Conservation (phyloP, 352 stramenopile genomes). For the Halophytophthora polymorphica region DNA sequence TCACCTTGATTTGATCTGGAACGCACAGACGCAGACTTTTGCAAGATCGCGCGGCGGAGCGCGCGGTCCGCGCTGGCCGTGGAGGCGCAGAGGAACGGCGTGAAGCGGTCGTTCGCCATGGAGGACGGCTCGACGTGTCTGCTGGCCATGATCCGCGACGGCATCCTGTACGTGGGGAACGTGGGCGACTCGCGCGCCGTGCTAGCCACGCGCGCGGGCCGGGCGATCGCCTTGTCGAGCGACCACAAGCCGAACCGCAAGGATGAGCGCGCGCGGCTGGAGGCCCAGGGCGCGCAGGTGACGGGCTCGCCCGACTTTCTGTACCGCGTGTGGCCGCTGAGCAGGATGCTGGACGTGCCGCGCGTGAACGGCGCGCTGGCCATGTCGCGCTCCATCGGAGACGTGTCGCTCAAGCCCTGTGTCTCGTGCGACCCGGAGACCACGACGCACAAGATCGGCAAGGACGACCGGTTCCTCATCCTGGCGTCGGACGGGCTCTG, state of each 20-base stretch:
- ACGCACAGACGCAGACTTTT: constrained; percentile 60
- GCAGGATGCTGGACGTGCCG: constrained; percentile 72
- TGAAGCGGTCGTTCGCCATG: constrained; percentile 44
- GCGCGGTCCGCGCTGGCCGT: constrained; percentile 30
- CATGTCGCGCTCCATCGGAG: constrained; percentile 82
- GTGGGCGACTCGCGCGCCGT: constrained; percentile 82
- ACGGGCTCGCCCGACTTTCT: constrained; percentile 65
- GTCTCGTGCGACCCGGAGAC: constrained; percentile 82
- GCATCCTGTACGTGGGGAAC: constrained; percentile 72
- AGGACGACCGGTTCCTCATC: constrained; percentile 73
- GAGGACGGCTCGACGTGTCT: constrained; percentile 81
- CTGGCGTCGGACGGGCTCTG: constrained; percentile 80
- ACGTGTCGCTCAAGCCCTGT: constrained; percentile 69
- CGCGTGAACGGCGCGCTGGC: constrained; percentile 78
- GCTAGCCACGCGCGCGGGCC: constrained; percentile 51
- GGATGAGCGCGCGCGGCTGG: constrained; percentile 65
- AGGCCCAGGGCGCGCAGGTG: constrained; percentile 65
- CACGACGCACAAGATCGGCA: constrained; percentile 49
- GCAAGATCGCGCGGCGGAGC: constrained; percentile 42
- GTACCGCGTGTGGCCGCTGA: constrained; percentile 73
- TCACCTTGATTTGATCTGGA: neutral
- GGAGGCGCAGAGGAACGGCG: constrained; percentile 14
- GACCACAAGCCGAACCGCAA: constrained; percentile 84
- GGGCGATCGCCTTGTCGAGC: constrained; percentile 55
- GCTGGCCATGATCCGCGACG: constrained; percentile 69